A percentile compares a stretch with the other conserved stretches of the same genome.
Conservation (phyloP, 257 asterid genomes). For the Plantago elongata region DNA sequence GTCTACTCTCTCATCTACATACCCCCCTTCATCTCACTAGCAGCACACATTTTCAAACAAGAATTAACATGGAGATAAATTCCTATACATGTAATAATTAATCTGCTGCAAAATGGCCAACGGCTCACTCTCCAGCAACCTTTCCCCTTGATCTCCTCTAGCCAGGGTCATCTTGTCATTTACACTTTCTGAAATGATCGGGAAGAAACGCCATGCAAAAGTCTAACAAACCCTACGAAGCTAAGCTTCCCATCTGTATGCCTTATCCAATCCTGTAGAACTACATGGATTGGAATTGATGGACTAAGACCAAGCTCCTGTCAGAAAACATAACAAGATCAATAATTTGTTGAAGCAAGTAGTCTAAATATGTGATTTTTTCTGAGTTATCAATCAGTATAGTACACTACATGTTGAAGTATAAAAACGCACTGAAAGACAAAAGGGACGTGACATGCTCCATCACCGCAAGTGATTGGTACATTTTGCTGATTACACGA, state of each 20-base stretch:
- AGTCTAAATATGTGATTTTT: too few relatives aligned
- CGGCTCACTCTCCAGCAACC: too few relatives aligned
- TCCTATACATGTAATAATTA: not conserved
- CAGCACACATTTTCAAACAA: slow-evolving; percentile 5
- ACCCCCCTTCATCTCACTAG: not conserved
- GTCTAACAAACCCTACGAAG: slow-evolving; percentile 83
- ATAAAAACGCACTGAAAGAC: too few relatives aligned
- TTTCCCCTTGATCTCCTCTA: not conserved
- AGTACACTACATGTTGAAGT: too few relatives aligned
- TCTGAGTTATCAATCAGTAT: too few relatives aligned
- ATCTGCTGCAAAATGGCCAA: slow-evolving; percentile 1
- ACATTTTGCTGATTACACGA: too few relatives aligned
- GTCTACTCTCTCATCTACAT: not conserved
- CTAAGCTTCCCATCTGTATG: slow-evolving; percentile 93
- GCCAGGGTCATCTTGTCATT: not conserved
- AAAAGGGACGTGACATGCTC: too few relatives aligned
- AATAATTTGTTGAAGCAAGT: not conserved
- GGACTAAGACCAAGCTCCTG: slow-evolving; percentile 93
- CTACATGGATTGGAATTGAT: slow-evolving; percentile 87
- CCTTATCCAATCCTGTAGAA: slow-evolving; percentile 90
- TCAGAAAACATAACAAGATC: not conserved
- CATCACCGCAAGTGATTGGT: too few relatives aligned
- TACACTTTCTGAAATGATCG: slow-evolving; percentile 65
- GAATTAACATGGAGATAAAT: not conserved
- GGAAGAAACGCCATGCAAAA: slow-evolving; percentile 77